These are phyloP conservation scores for Xylaria sp. DNA, from an alignment of 2,329 filamentous ascomycete species.

Conservation along the genomic window DNA sequence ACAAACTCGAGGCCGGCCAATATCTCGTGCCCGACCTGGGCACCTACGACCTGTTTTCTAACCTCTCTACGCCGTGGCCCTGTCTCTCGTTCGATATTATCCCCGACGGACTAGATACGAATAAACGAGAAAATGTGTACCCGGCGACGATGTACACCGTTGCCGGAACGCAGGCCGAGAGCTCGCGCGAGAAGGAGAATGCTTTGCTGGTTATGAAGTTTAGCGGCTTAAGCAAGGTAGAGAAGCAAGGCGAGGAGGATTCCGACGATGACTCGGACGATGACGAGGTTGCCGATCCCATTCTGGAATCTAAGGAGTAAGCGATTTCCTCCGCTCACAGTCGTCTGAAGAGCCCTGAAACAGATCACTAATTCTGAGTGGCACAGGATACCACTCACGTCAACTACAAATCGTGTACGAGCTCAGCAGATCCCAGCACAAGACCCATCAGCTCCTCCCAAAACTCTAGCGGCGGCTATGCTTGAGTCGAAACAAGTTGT, in stretches of 20 bases:
- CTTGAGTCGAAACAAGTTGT: slow-evolving; percentile 86
- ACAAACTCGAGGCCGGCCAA: slow-evolving; percentile 88
- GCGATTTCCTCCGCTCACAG: too few relatives aligned
- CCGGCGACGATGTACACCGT: slow-evolving; percentile 95
- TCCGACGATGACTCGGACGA: slow-evolving; percentile 73
- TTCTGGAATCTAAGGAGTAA: slow-evolving; percentile 91
- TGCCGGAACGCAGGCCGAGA: slow-evolving; percentile 89
- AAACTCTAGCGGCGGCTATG: slow-evolving; percentile 88
- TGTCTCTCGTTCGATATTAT: slow-evolving; percentile 96
- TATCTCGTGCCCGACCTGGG: slow-evolving; percentile 87
- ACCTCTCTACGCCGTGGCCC: slow-evolving; percentile 91
- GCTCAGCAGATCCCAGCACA: slow-evolving; percentile 76
- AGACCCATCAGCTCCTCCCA: slow-evolving; percentile 71
- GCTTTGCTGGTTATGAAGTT: slow-evolving; percentile 96
- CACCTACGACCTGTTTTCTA: slow-evolving; percentile 98
- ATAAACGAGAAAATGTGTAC: slow-evolving; percentile 82
- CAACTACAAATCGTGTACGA: slow-evolving; percentile 93
- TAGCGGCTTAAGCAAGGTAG: slow-evolving; percentile 87
- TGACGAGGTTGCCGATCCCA: slow-evolving; percentile 80
- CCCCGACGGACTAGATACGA: slow-evolving; percentile 80
- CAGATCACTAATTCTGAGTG: too few relatives aligned
- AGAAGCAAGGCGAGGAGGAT: slow-evolving; percentile 69
- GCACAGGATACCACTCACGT: slow-evolving; percentile 81
- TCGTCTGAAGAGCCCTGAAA: too few relatives aligned
- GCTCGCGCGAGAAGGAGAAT: slow-evolving; percentile 76